Evolutionary conservation across 768 basidiomycete genomes (phyloP).

Genomic region (Thelephora aurantiotincta): DNA sequence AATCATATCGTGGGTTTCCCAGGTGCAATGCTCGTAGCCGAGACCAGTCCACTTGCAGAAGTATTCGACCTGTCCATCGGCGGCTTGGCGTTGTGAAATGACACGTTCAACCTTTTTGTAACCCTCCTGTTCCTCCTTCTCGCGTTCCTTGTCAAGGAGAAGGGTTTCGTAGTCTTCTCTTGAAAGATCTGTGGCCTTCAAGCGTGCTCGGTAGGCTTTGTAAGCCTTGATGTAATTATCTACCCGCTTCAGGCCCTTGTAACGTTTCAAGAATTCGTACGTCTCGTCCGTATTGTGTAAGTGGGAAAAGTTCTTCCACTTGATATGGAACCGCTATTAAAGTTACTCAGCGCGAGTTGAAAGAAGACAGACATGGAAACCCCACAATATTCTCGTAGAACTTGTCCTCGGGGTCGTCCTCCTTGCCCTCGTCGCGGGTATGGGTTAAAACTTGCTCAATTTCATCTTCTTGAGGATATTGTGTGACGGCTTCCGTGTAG

Average conservation of each 20-base stretch:
- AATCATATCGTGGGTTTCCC: slow-evolving; percentile 80
- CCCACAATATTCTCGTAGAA: slow-evolving; percentile 80
- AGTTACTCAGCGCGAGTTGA: slow-evolving; percentile 7
- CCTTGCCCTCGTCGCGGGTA: slow-evolving; percentile 69
- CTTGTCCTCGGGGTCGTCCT: slow-evolving; percentile 63
- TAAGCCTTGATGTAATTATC: slow-evolving; percentile 98
- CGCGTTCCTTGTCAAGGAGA: slow-evolving; percentile 80
- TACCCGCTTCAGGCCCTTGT: slow-evolving; percentile 90
- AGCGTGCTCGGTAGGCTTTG: slow-evolving; percentile 55
- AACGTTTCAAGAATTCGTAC: slow-evolving; percentile 90
- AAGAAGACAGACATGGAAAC: slow-evolving; percentile 5
- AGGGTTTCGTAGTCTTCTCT: slow-evolving; percentile 85
- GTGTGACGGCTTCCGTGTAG: slow-evolving; percentile 32
- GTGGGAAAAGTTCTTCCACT: slow-evolving; percentile 98
- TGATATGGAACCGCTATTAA: slow-evolving; percentile 88
- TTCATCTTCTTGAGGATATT: slow-evolving; percentile 47
- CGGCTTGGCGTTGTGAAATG: slow-evolving; percentile 59
- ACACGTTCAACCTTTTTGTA: slow-evolving; percentile 89
- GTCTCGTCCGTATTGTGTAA: slow-evolving; percentile 99
- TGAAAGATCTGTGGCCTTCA: slow-evolving; percentile 50
- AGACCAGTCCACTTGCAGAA: slow-evolving; percentile 96
- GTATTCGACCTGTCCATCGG: slow-evolving; percentile 55
- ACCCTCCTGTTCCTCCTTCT: slow-evolving; percentile 82
- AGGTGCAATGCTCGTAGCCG: slow-evolving; percentile 90
- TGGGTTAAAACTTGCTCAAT: slow-evolving; percentile 89